Evolutionary conservation across 257 asterid genomes (phyloP), one percentile per base, ranked within the genome.

Genomic region (Craterostigma plantagineum): DNA sequence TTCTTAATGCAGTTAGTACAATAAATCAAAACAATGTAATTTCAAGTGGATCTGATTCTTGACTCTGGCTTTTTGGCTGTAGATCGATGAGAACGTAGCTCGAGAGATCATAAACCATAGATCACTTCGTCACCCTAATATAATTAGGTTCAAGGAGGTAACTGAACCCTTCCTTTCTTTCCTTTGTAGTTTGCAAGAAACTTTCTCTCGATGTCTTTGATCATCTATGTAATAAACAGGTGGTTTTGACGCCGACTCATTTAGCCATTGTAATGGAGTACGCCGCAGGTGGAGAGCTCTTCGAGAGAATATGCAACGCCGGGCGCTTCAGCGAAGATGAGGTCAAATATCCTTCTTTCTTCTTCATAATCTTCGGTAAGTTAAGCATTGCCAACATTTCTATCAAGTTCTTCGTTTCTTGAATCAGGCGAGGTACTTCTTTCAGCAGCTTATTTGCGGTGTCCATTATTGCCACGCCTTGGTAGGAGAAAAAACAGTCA

Each of bases 1-100:
- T 23, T 23, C 2, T 23, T 23, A 2, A 23, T 23, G 30, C 6
- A 23, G 6, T 23, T 6, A 23, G 4, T n/a, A n/a, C 4, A 23
- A 23, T 23, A 23, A 23, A 23, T 23, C 30, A 23, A 23, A 2
- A 23, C 4, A 23, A 2, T 23, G 30, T 2, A 2, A 2, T 23
- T 23, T 23, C 30, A 6, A 23, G 2, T 2, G 30, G 6, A 23
- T 23, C 10, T 11, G 17, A 8, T 8, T 35, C n/a, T 11, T 23
- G 44, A 7, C 1, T 14, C 9, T 38, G 14, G 34, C n/a, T 4
- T 1, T 1, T 18, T 43, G 3, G 7, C 42, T 55, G 68, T 66
- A 78, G 92, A 78, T 78, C 52, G 92, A 82, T 58, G 95, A 70
- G 49, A 76, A 82, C 53, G 92, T 78, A n/a, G 91, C 77, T 0